Base-by-base conservation (phyloP, 2,329 filamentous ascomycete genomes). In the Exserohilum rostratum region DNA sequence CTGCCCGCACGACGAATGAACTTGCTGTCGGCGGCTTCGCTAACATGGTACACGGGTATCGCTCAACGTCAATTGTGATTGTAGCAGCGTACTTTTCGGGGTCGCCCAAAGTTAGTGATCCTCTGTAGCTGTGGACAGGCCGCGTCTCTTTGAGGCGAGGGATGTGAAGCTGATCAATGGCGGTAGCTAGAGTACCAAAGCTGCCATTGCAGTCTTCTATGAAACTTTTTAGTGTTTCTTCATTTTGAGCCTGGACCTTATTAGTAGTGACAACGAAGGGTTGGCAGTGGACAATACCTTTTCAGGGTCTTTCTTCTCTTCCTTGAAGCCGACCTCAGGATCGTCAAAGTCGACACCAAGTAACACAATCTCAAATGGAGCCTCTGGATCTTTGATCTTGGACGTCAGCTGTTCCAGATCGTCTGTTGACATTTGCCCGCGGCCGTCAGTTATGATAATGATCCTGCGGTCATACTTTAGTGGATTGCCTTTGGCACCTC, bases 311-410 rank as follows among this genome's bases (percentile, higher is more conserved):
- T 99, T 99, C 61, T 90, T 85, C 73, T 97, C 92, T 77, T 98
- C 93, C 73, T 96, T 96, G 71, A 91, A 90, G 37, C 93, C 93
- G 69, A 89, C 96, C 2, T 96, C 92, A 1, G 85, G 72, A 72
- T 97, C 92, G 70, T 99, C 92, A 74, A 99, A 98, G 72, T 99
- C 95, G 15, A 96, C 85, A 12, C 95, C 95, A 49, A 98, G 77
- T 10, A 98, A 79, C 1, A 88, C 83, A 38, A 99, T 79, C 59
- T 95, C 86, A 55, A 98, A 95, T 3, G 83, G 84, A 17, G 67
- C 65, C 27, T 65, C 65, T 33, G 89, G 85, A 7, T 88, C 83
- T 58, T 90, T 90, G 40, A 97, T 85, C 71, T 91, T 91, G 38
- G 78, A 78, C 0, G 85, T 81, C 59, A 98, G 92, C 1, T 87